Evolutionary conservation across 2,329 filamentous ascomycete species (phyloP), one percentile per base, ranked within the genome.

Genomic region (Coniochaeta sp.): DNA sequence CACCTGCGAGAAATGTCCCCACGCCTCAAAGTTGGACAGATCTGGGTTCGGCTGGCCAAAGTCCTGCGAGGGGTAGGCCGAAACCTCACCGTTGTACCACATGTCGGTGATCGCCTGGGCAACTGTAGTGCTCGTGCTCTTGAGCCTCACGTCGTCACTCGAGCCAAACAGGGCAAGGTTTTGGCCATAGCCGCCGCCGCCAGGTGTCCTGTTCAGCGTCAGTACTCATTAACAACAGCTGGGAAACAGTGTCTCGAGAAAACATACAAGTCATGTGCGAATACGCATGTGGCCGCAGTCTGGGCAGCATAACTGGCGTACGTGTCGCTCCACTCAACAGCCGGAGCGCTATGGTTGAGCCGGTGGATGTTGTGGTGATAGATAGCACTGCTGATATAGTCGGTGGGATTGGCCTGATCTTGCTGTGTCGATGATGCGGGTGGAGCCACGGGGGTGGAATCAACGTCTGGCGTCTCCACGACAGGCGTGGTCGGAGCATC

Each of bases 321-420:
- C 50, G 76, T 76, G 9, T 77, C 70, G 67, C 87, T 81, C 89
- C 90, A 98, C 57, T 69, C 71, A 54, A 97, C 70, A 52, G 77
- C 81, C 24, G 75, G 70, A 38, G 85, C 86, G 19, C 88, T 88
- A 82, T 97, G 91, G 79, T 95, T 96, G 70, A 80, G 73, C 64
- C 95, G 93, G 77, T 95, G 90, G 58, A 88, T 69, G 78, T 97
- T 97, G 87, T 98, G 95, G 72, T 90, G 85, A 67, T 87, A 79
- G 57, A 93, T 68, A 57, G 81, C 80, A 16, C 74, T 70, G 60
- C 71, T 71, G 59, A 62, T 52, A 63, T 67, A 69, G 65, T 72
- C 71, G 52, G 65, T 61, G 36, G 67, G 63, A 44, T 64, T 50
- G 19, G 64, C 19, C 3, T 64, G 56, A 14, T 62, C 59, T n/a